These are phyloP conservation scores for Chernovozyma aurita DNA, from an alignment of 1,139 yeast species.

Conservation along the genomic window DNA sequence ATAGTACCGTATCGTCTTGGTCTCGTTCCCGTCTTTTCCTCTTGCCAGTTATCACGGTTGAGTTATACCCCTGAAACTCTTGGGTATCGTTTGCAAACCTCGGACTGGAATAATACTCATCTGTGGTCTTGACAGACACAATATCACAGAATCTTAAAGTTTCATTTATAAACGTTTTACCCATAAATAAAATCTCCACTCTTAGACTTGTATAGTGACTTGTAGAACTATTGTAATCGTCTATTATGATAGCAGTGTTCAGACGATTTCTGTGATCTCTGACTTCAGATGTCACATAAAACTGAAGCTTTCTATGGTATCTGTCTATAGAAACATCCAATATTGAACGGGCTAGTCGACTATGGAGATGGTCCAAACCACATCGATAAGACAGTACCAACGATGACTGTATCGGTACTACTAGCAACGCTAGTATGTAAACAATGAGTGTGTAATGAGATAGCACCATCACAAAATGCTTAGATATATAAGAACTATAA, in stretches of 20 bases:
- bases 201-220: slow-evolving; percentile 47
- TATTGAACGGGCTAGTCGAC: slow-evolving; percentile 26
- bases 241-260: slow-evolving; percentile 17
- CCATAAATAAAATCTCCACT: slow-evolving; percentile 42
- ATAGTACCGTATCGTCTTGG: not conserved
- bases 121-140: slow-evolving; percentile 36
- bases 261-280: slow-evolving; percentile 13
- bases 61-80: not conserved
- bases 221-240: slow-evolving; percentile 42
- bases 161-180: slow-evolving; percentile 34
- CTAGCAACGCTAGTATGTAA: not conserved
- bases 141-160: slow-evolving; percentile 44
- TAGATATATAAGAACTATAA: too few species aligned
- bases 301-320: slow-evolving; percentile 27
- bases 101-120: slow-evolving; percentile 19
- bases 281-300: slow-evolving; percentile 37
- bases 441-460: too few species aligned
- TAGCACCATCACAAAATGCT: too few species aligned
- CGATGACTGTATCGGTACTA: not conserved
- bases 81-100: slow-evolving; percentile 12
- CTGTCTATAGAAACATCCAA: slow-evolving; percentile 41
- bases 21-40: not conserved
- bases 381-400: not conserved
- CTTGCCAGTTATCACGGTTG: not conserved
- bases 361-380: not conserved